Evolutionary conservation across 176 grass and related monocot species (phyloP).

Genomic region (Carex myosuroides): DNA sequence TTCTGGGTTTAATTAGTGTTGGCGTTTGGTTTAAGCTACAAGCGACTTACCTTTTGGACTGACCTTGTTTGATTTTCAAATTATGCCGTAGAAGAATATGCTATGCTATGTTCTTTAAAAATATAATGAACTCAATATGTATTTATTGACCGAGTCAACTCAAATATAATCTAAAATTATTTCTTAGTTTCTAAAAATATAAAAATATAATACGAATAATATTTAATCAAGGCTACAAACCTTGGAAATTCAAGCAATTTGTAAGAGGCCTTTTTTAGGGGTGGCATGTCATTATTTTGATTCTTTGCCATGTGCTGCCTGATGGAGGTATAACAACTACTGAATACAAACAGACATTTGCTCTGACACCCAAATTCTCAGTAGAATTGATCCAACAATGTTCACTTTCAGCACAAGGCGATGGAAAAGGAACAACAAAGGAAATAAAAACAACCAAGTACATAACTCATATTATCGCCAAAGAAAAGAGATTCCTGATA

Average conservation of each 20-base stretch:
- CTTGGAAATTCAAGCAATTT: not conserved
- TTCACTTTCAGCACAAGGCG: not conserved
- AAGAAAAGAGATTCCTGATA: too few relatives aligned
- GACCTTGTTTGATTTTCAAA: not conserved
- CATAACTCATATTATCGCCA: too few relatives aligned
- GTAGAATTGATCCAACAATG: not conserved
- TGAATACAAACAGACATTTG: not conserved
- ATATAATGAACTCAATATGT: not conserved
- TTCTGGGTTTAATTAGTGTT: not conserved
- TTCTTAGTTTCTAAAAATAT: not conserved
- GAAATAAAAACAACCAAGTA: too few relatives aligned
- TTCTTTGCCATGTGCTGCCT: not conserved
- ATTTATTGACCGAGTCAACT: not conserved
- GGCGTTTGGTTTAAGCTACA: not conserved
- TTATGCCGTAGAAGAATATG: not conserved
- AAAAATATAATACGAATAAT: too few relatives aligned
- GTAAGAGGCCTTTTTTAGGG: not conserved
- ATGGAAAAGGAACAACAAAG: not conserved
- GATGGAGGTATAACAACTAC: not conserved
- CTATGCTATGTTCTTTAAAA: not conserved
- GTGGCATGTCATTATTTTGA: not conserved
- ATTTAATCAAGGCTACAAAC: not conserved
- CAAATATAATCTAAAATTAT: not conserved
- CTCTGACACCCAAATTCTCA: not conserved
- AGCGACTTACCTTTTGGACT: not conserved